A percentile compares a stretch with the other conserved stretches of the same genome.
Evolutionary conservation across 2,329 filamentous ascomycete species (phyloP).

Genomic region (Rhytidhysteron rufulum): DNA sequence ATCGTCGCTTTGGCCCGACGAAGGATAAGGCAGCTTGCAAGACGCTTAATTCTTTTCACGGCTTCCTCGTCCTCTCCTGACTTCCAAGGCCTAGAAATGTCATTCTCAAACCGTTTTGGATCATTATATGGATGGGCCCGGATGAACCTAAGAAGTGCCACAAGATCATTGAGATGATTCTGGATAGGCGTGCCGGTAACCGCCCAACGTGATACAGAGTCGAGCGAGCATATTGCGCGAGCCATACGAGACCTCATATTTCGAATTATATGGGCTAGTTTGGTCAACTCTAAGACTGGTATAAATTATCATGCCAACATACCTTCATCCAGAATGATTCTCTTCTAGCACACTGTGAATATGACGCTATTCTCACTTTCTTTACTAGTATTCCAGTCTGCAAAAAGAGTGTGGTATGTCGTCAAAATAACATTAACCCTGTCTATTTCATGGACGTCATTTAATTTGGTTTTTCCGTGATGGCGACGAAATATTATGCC

Average conservation of each 20-base stretch:
- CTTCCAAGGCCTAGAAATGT: constrained; percentile 41
- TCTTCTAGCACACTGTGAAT: constrained; percentile 34
- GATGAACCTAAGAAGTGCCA: constrained; percentile 43
- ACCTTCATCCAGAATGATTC: constrained; percentile 49
- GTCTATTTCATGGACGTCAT: background rate
- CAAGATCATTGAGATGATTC: constrained; percentile 43
- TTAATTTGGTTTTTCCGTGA: background rate
- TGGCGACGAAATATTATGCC: no score
- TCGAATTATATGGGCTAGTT: constrained; percentile 45
- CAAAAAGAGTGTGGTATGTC: constrained; percentile 14
- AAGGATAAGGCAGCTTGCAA: constrained; percentile 38
- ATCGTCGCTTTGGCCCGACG: constrained; percentile 39
- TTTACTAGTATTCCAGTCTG: constrained; percentile 8
- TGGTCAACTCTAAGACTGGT: constrained; percentile 20
- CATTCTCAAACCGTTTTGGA: constrained; percentile 34
- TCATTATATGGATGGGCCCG: constrained; percentile 41
- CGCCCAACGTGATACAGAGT: constrained; percentile 40
- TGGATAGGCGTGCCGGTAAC: constrained; percentile 51
- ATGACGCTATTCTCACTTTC: constrained; percentile 2
- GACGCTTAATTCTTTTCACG: constrained; percentile 36
- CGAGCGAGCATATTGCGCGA: constrained; percentile 36
- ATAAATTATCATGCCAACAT: background rate
- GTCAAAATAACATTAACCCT: constrained; percentile 14
- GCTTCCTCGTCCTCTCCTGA: constrained; percentile 34
- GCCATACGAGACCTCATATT: constrained; percentile 31